These are phyloP conservation scores for Stephania cephalantha DNA, from an alignment of 164 flowering plant species.

Conservation along the genomic window DNA sequence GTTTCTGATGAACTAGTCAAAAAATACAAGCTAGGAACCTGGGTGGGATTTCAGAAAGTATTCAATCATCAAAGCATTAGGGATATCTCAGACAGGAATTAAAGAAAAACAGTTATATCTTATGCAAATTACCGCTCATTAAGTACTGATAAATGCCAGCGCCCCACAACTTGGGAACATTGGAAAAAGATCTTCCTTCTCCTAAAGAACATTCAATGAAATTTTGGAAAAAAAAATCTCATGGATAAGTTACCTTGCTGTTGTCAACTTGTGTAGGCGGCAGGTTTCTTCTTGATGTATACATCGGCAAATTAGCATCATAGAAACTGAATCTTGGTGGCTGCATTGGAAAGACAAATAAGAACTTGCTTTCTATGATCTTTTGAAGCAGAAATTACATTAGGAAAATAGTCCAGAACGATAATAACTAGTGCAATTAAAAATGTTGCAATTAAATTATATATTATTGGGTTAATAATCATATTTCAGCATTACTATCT, in stretches of 20 bases:
- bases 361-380: not conserved
- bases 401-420: not conserved
- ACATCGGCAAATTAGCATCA: conserved; percentile 85
- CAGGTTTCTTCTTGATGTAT: conserved; percentile 87
- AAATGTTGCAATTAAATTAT: not conserved
- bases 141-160: too few species aligned
- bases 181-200: not conserved
- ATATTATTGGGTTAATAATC: not conserved
- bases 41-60: too few species aligned
- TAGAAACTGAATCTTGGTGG: conserved; percentile 89
- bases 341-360: conserved; percentile 31
- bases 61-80: too few species aligned
- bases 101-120: too few species aligned
- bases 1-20: too few species aligned
- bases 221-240: not conserved
- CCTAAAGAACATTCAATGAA: not conserved
- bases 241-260: conserved; percentile 55
- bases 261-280: conserved; percentile 80
- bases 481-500: not conserved
- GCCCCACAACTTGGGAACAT: not conserved
- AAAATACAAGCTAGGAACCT: too few species aligned
- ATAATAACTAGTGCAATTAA: not conserved
- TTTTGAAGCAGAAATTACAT: not conserved
- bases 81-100: too few species aligned
- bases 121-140: too few species aligned